phyloP scores from a whole-genome alignment of 164 flowering plant genomes.

The Kingdonia uniflora region DNA sequence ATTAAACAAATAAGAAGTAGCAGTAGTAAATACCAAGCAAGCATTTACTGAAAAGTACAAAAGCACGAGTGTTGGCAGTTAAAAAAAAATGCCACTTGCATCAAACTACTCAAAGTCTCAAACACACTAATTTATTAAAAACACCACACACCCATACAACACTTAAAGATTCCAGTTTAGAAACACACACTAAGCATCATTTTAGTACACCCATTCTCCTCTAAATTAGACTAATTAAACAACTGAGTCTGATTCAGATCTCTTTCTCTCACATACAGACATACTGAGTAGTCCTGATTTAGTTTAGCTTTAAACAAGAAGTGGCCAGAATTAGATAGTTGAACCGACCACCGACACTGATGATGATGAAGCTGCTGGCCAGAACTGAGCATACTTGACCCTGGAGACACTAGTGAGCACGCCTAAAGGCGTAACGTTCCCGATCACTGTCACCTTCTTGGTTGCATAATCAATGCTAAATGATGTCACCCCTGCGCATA shows the following conservation, averaged over 20 bases:
- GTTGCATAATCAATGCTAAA: conserved; percentile 58
- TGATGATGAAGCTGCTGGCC: conserved; percentile 51
- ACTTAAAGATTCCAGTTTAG: too few species aligned
- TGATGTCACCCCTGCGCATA: conserved; percentile 74
- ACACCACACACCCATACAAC: too few species aligned
- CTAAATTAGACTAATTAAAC: too few species aligned
- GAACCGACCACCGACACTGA: conserved; percentile 17
- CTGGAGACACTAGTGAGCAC: conserved; percentile 75
- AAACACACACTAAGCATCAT: too few species aligned
- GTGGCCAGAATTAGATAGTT: not conserved
- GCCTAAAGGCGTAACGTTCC: conserved; percentile 63
- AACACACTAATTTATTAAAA: not conserved
- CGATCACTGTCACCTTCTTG: conserved; percentile 79
- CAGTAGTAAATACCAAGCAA: conserved; percentile 7
- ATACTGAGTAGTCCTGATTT: too few species aligned
- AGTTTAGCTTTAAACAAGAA: too few species aligned
- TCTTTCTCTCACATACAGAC: too few species aligned
- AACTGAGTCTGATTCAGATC: too few species aligned
- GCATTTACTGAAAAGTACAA: conserved; percentile 5
- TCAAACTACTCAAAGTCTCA: not conserved
- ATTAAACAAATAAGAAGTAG: not conserved
- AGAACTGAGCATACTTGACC: conserved; percentile 80
- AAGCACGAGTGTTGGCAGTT: not conserved
- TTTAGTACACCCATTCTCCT: too few species aligned
- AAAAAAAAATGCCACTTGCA: not conserved